Conservation (phyloP, 2,329 filamentous ascomycete genomes). For the Bimuria novae-zelandiae region DNA sequence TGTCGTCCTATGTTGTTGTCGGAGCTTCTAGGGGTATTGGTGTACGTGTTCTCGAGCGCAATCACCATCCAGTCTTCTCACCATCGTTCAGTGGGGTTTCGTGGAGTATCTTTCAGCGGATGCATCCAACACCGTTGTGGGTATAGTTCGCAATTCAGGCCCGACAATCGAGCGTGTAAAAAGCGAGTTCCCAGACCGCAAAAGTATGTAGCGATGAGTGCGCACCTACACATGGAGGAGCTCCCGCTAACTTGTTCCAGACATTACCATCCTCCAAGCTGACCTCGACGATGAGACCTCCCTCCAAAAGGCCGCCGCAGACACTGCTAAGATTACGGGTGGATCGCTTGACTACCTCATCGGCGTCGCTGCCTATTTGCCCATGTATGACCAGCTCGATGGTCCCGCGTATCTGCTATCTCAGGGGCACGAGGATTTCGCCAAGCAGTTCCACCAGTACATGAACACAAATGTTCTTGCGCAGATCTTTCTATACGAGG, state of each 20-base stretch:
- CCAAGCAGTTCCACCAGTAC: neutral
- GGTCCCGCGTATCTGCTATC: constrained; percentile 47
- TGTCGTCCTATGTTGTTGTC: constrained; percentile 6
- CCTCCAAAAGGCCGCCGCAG: too few species aligned
- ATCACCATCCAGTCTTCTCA: neutral
- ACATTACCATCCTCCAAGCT: neutral
- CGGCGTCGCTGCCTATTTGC: constrained; percentile 53
- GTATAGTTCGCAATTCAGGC: constrained; percentile 35
- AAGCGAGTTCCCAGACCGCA: neutral
- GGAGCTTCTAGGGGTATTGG: constrained; percentile 9
- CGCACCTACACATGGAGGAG: constrained; percentile 28
- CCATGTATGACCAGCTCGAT: constrained; percentile 33
- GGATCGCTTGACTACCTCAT: constrained; percentile 50
- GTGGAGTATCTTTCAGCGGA: constrained; percentile 33
- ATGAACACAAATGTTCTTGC: constrained; percentile 56
- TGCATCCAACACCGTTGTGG: constrained; percentile 39
- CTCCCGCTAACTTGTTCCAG: constrained; percentile 9
- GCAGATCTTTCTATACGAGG: constrained; percentile 58
- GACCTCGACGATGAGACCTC: constrained; percentile 14
- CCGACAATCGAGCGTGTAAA: constrained; percentile 16
- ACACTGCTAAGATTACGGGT: constrained; percentile 23
- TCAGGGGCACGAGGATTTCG: constrained; percentile 25
- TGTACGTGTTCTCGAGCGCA: neutral
- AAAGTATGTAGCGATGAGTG: neutral
- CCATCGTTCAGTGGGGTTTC: constrained; percentile 32